Percentiles rank a stretch among this genome's conserved stretches.
Conservation (phyloP, 2,329 filamentous ascomycete genomes). For the Trichoderma asperellum region DNA sequence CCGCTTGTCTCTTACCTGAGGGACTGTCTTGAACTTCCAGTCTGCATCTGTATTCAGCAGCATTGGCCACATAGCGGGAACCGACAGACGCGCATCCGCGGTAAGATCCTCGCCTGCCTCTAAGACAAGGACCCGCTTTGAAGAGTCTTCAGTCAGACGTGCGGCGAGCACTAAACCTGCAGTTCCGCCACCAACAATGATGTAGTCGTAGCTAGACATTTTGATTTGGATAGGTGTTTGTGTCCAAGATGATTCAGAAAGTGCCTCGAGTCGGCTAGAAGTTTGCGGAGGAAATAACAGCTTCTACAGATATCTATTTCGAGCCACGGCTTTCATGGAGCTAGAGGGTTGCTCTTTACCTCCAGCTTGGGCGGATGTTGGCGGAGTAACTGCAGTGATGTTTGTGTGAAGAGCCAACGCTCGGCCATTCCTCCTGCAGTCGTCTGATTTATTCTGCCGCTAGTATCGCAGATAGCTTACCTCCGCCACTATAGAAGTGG, state of each 20-base stretch:
- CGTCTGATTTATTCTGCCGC: background rate
- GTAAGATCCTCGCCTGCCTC: slow-evolving; percentile 38
- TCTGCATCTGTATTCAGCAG: slow-evolving; percentile 35
- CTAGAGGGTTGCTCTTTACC: background rate
- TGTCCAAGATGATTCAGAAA: background rate
- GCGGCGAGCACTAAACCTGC: slow-evolving; percentile 39
- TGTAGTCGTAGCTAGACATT: slow-evolving; percentile 21
- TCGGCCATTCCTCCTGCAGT: background rate
- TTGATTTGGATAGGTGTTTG: background rate
- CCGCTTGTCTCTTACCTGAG: slow-evolving; percentile 32
- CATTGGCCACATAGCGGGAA: slow-evolving; percentile 36
- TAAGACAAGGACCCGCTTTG: slow-evolving; percentile 35
- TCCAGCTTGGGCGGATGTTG: background rate
- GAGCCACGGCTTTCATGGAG: background rate
- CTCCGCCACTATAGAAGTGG: background rate
- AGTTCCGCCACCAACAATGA: slow-evolving; percentile 40
- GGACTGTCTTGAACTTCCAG: slow-evolving; percentile 36
- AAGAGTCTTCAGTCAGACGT: slow-evolving; percentile 36
- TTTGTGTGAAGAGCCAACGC: background rate
- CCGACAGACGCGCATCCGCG: slow-evolving; percentile 35
- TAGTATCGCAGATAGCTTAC: background rate
- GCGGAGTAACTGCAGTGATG: background rate
- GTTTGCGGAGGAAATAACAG: background rate
- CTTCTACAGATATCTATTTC: background rate
- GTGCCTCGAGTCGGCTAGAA: background rate